These are phyloP conservation scores for Scytalidium lignicola DNA, from an alignment of 2,329 filamentous ascomycete species.

Conservation along the genomic window DNA sequence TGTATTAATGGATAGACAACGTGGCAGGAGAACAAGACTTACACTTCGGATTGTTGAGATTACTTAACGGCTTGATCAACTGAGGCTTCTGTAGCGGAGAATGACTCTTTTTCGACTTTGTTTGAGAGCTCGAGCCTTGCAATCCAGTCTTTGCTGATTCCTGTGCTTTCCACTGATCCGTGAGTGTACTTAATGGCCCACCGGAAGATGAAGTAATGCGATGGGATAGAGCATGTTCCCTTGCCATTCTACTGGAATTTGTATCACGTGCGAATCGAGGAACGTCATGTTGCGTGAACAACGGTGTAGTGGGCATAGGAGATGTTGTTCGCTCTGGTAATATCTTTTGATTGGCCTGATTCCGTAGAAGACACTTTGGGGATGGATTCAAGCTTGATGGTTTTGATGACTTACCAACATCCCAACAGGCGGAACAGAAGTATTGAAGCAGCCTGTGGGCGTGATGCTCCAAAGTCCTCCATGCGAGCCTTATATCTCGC, in stretches of 20 bases:
- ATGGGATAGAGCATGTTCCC: constrained; percentile 57
- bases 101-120: constrained; percentile 48
- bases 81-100: constrained; percentile 65
- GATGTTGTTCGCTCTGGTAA: constrained; percentile 51
- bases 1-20: constrained; percentile 23
- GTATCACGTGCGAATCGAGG: constrained; percentile 63
- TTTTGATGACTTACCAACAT: no score
- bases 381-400: no score
- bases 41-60: constrained; percentile 76
- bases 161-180: constrained; percentile 32
- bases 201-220: constrained; percentile 43
- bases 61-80: constrained; percentile 79
- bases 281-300: constrained; percentile 39
- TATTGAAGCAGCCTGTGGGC: no score
- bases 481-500: no score
- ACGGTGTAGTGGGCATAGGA: constrained; percentile 44
- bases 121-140: constrained; percentile 41
- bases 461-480: no score
- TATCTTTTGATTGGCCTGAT: constrained; percentile 51
- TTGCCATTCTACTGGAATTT: constrained; percentile 58
- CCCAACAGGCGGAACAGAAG: no score
- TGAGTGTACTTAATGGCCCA: constrained; percentile 45
- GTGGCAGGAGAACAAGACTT: constrained; percentile 32
- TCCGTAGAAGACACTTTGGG: constrained; percentile 50
- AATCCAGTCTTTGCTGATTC: constrained; percentile 32